phyloP scores from a whole-genome alignment of 257 asterid species.

The Henckelia pumila region DNA sequence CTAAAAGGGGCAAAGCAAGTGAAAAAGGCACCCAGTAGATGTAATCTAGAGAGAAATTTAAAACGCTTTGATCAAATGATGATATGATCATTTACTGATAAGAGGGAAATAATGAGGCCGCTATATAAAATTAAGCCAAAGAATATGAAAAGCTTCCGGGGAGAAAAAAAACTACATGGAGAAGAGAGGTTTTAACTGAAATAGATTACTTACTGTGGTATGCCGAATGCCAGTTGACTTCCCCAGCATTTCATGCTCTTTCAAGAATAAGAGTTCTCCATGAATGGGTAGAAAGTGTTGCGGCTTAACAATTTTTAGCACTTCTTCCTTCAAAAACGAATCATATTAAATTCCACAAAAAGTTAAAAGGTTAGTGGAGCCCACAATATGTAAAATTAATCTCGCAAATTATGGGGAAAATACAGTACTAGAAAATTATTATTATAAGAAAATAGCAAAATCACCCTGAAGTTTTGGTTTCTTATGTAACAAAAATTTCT shows the following conservation, averaged over 20 bases:
- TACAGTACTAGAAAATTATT: slow-evolving; percentile 18
- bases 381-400: slow-evolving; percentile 1
- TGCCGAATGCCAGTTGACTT: slow-evolving; percentile 94
- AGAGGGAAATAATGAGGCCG: background rate
- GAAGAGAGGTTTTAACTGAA: slow-evolving; percentile 6
- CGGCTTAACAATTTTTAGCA: slow-evolving; percentile 91
- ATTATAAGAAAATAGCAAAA: slow-evolving; percentile 16
- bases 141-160: background rate
- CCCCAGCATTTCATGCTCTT: slow-evolving; percentile 95
- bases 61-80: slow-evolving; percentile 13
- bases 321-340: slow-evolving; percentile 72
- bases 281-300: slow-evolving; percentile 98
- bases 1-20: slow-evolving; percentile 36
- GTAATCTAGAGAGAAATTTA: slow-evolving; percentile 4
- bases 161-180: background rate
- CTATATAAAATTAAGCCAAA: background rate
- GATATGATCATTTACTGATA: slow-evolving; percentile 4
- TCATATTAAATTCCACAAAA: slow-evolving; percentile 25
- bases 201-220: slow-evolving; percentile 64
- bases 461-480: slow-evolving; percentile 15
- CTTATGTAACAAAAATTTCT: background rate
- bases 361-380: slow-evolving; percentile 9
- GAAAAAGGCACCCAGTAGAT: slow-evolving; percentile 16
- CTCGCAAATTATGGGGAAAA: slow-evolving; percentile 9
- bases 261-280: slow-evolving; percentile 94